Base-by-base conservation (phyloP, 1,139 yeast species). In the Geotrichum fermentans region DNA sequence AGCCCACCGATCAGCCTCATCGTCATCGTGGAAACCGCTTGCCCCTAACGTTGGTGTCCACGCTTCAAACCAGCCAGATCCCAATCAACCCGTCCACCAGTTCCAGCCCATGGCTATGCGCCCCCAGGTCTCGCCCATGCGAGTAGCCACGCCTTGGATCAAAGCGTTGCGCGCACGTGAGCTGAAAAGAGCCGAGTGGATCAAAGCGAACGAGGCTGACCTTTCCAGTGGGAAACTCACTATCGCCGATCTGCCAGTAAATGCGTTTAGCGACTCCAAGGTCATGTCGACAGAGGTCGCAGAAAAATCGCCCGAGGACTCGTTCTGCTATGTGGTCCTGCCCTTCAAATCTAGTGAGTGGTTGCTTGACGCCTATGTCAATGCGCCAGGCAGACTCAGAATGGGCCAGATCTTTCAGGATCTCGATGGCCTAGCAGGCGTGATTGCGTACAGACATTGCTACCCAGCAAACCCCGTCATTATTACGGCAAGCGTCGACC, bases 351-450 rank as follows among this genome's bases (percentile, higher is more conserved):
- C 84, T 53, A 95, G 89, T 63, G 72, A 78, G 45, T 82, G 86
- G 81, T 72, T 87, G 35, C 78, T 95, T 58, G 97, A 89, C 63
- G 80, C 92, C 41, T 89, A 89, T 63, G 83, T 87, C 60, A 86
- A 86, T 65, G 89, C 96, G 1, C 83, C 82, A 52, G 97, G 97
- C 20, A 76, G 96, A 56, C 74, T 90, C 62, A 74, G 96, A 61
- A 88, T 86, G 57, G 97, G 97, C 28, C 96, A 88, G 64, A 73
- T 90, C 58, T 88, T 90, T 69, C 96, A 88, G 68, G 96, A 88
- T 66, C 73, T 88, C 63, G 96, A 88, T 63, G 92, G 94, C 4
- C 72, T 87, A 54, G 95, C 96, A 1, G 96, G 95, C 37, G 78
- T 88, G 61, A 86, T 87, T 59, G 94, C 94, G 21, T 83, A 86